Evolutionary conservation across 805 yeast genomes (phyloP).

Genomic region (Yarrowia sp.): DNA sequence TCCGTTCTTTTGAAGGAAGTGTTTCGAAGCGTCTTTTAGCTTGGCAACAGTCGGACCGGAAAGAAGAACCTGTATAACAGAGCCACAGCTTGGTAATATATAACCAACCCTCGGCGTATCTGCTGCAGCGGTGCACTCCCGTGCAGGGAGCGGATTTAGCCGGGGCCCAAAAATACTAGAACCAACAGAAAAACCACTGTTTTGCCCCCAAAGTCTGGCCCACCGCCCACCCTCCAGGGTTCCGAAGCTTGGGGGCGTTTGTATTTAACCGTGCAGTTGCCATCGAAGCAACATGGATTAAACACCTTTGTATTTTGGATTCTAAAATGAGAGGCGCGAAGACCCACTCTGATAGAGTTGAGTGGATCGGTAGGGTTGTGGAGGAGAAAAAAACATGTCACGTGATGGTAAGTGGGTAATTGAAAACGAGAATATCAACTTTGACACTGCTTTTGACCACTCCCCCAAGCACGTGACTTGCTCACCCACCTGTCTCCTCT

Average conservation of each 20-base stretch:
- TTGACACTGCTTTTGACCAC: no score
- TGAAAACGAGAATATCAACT: no score
- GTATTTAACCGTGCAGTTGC: conserved; percentile 34
- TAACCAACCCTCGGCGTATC: no score
- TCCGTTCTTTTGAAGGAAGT: neutral
- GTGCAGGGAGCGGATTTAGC: neutral
- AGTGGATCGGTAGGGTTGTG: neutral
- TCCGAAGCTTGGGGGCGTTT: neutral
- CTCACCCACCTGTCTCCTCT: no score
- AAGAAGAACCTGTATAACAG: no score
- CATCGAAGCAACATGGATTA: conserved; percentile 37
- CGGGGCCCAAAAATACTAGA: no score
- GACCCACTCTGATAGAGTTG: conserved; percentile 32
- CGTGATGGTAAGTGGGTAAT: no score
- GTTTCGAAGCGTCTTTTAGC: conserved; percentile 17
- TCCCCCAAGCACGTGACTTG: no score
- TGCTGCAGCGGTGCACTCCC: no score
- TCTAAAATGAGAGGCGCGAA: conserved; percentile 22
- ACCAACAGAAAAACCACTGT: no score
- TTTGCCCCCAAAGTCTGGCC: neutral
- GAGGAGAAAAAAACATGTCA: neutral
- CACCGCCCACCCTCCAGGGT: conserved; percentile 13
- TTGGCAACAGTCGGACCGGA: neutral
- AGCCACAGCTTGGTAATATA: no score
- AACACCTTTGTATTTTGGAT: conserved; percentile 16